Conservation (phyloP, 2,329 filamentous ascomycete genomes). For the Grosmannia clavigera region DNA sequence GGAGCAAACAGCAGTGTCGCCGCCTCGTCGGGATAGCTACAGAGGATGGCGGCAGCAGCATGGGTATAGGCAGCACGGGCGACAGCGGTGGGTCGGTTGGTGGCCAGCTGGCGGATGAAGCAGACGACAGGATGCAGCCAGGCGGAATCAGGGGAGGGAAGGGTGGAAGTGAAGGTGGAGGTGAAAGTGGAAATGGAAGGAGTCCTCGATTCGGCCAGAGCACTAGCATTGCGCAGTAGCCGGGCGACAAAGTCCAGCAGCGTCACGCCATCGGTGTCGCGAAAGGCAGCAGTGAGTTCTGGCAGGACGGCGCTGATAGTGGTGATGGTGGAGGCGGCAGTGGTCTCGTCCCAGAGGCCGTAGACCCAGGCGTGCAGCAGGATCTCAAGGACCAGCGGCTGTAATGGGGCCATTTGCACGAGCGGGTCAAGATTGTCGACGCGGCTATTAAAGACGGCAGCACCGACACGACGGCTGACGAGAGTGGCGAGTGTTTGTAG, state of each 20-base stretch:
- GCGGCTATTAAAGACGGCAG: constrained; percentile 29
- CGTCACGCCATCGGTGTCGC: constrained; percentile 46
- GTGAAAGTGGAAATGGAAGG: constrained; percentile 16
- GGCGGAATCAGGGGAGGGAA: constrained; percentile 28
- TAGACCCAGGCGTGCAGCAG: constrained; percentile 43
- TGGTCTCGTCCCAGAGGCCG: constrained; percentile 18
- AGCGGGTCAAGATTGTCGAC: constrained; percentile 41
- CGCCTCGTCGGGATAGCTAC: constrained; percentile 35
- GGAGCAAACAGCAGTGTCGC: constrained; percentile 41
- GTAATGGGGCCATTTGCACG: constrained; percentile 41
- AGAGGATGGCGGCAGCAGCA: constrained; percentile 43
- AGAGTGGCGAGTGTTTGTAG: constrained; percentile 46
- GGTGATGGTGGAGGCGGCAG: background rate
- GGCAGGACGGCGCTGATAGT: constrained; percentile 37
- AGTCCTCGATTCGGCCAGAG: constrained; percentile 14
- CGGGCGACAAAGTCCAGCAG: constrained; percentile 44
- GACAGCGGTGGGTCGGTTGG: constrained; percentile 39
- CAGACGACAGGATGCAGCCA: constrained; percentile 39
- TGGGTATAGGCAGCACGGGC: constrained; percentile 48
- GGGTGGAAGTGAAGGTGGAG: background rate
- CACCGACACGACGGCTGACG: constrained; percentile 38
- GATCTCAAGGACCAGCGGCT: constrained; percentile 42
- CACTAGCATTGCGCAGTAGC: constrained; percentile 33
- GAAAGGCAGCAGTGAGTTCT: constrained; percentile 39
- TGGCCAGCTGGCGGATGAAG: constrained; percentile 41